Percentiles rank a stretch among this genome's conserved stretches.
Conservation (phyloP, 306 rosid genomes). For the Chamaecrista fasciculata region DNA sequence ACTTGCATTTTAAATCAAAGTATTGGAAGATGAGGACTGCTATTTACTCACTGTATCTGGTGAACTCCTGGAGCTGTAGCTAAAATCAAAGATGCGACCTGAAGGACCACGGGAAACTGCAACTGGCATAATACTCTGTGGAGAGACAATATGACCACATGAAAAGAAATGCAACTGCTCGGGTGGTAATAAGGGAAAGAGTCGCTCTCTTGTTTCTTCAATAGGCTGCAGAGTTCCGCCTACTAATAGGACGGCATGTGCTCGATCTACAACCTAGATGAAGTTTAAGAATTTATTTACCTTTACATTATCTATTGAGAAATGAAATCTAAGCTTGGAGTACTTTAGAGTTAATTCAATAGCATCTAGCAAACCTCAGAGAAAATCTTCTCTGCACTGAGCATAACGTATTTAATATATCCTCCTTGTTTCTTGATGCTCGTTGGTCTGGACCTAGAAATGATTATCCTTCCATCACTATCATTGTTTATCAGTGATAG, state of each 20-base stretch:
- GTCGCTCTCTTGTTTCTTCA: slow-evolving; percentile 90
- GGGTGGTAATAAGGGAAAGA: slow-evolving; percentile 72
- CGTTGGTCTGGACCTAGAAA: slow-evolving; percentile 56
- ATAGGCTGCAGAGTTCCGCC: slow-evolving; percentile 95
- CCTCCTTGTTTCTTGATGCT: slow-evolving; percentile 52
- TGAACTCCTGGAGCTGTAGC: slow-evolving; percentile 75
- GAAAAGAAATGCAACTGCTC: slow-evolving; percentile 77
- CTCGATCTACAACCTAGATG: slow-evolving; percentile 73
- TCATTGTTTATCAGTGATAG: slow-evolving; percentile 69
- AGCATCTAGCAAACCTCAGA: slow-evolving; percentile 64
- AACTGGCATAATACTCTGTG: slow-evolving; percentile 80
- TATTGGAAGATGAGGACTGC: slow-evolving; percentile 15
- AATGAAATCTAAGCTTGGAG: slow-evolving; percentile 16
- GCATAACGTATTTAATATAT: slow-evolving; percentile 85
- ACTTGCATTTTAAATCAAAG: background rate
- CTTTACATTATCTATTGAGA: slow-evolving; percentile 18
- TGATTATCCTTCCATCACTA: slow-evolving; percentile 83
- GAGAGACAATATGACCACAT: slow-evolving; percentile 83
- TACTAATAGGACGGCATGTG: slow-evolving; percentile 83
- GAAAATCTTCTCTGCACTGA: slow-evolving; percentile 85
- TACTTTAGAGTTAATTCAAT: slow-evolving; percentile 20
- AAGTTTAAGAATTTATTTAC: slow-evolving; percentile 31
- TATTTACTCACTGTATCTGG: slow-evolving; percentile 50
- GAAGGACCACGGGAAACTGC: slow-evolving; percentile 86
- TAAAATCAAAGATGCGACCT: slow-evolving; percentile 79